Conservation (phyloP, 805 yeast species). For the Wickerhamiella shivajii region DNA sequence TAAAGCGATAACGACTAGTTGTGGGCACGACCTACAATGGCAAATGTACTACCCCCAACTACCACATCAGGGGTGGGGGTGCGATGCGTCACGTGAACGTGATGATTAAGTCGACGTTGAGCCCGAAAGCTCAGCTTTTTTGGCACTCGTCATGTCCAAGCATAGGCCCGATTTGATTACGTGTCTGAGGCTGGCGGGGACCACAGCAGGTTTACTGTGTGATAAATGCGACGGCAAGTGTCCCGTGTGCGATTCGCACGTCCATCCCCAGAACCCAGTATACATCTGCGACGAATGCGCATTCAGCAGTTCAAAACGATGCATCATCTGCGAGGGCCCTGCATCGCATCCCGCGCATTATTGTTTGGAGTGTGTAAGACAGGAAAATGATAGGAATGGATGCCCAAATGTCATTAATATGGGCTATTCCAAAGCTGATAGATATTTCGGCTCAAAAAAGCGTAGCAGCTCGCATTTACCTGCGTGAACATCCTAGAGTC, state of each 20-base stretch:
- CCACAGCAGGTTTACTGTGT: slow-evolving; percentile 54
- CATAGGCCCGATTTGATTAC: slow-evolving; percentile 75
- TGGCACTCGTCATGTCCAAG: slow-evolving; percentile 85
- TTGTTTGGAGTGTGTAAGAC: slow-evolving; percentile 68
- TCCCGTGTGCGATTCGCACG: slow-evolving; percentile 78
- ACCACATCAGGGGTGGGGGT: too few relatives aligned
- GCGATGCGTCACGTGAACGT: too few relatives aligned
- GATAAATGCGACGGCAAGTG: slow-evolving; percentile 83
- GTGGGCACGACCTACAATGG: too few relatives aligned
- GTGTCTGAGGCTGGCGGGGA: slow-evolving; percentile 79
- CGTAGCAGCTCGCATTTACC: too few relatives aligned
- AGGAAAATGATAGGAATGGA: slow-evolving; percentile 78
- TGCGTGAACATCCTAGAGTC: too few relatives aligned
- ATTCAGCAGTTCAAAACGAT: slow-evolving; percentile 50
- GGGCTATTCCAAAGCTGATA: slow-evolving; percentile 36
- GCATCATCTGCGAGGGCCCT: slow-evolving; percentile 61
- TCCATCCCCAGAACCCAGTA: slow-evolving; percentile 51
- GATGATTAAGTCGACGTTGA: too few relatives aligned
- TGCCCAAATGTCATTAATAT: slow-evolving; percentile 75
- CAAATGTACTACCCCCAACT: too few relatives aligned
- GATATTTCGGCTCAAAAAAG: background rate
- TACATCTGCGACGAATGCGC: slow-evolving; percentile 78
- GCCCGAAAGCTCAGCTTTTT: too few relatives aligned
- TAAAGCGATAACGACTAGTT: too few relatives aligned
- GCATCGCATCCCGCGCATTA: slow-evolving; percentile 64